phyloP scores from a whole-genome alignment of 73 alveolate species.

The Halteria grandinella region DNA sequence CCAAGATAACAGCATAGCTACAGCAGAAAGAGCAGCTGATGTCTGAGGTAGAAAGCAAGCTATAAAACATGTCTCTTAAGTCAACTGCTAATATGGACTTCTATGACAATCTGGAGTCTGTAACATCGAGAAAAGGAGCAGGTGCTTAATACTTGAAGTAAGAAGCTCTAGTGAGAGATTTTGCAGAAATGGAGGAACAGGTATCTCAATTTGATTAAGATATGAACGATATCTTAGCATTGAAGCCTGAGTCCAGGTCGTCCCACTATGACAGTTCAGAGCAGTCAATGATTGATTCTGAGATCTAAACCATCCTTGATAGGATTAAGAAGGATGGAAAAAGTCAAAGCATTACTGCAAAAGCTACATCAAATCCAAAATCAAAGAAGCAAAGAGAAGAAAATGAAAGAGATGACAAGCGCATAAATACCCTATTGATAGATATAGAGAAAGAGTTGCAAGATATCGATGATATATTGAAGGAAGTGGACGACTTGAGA shows the following conservation, averaged over 20 bases:
- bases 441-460: slow-evolving; percentile 41
- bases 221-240: slow-evolving; percentile 2
- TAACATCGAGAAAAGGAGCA: not conserved
- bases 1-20: slow-evolving; percentile 17
- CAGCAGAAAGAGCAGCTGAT: slow-evolving; percentile 4
- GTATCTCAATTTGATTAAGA: slow-evolving; percentile 21
- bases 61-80: not conserved
- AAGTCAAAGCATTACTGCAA: too few species aligned
- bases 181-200: slow-evolving; percentile 32
- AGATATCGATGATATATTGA: slow-evolving; percentile 30
- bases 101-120: too few species aligned
- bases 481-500: slow-evolving; percentile 15
- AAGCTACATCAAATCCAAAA: not conserved
- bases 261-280: too few species aligned
- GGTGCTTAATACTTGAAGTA: too few species aligned
- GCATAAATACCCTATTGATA: not conserved
- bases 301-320: slow-evolving; percentile 1
- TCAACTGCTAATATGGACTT: too few species aligned
- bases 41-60: not conserved
- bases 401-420: not conserved
- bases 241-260: not conserved
- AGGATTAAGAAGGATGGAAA: slow-evolving; percentile 17
- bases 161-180: slow-evolving; percentile 16
- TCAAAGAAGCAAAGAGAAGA: not conserved
- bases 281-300: slow-evolving; percentile 21